Evolutionary conservation across 129 eudicot species (phyloP), one percentile per base, ranked within the genome.

Genomic region (Ambrosia trifida): DNA sequence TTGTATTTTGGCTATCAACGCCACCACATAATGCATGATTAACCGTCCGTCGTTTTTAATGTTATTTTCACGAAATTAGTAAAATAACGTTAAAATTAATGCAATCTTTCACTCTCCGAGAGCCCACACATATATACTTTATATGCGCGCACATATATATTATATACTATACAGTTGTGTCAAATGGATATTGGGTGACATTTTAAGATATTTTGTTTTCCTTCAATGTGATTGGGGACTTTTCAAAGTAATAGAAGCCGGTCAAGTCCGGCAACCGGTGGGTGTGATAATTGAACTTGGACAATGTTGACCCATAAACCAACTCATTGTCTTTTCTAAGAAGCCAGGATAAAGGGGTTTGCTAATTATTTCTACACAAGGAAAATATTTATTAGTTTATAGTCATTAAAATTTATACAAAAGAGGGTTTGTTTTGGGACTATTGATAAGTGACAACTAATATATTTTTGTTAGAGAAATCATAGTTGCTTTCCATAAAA

Each of bases 401-500:
- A 24, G 28, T 24, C 28, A 24, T 24, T n/a, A n/a, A n/a, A n/a
- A n/a, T n/a, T n/a, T n/a, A n/a, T n/a, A n/a, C n/a, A n/a, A n/a
- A n/a, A n/a, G n/a, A n/a, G n/a, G 28, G 28, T 24, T 24, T 24
- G 28, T 24, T 24, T 24, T 24, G 28, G 28, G 28, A 24, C 28
- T 0, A 1, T 24, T 24, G 1, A 24, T n/a, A n/a, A n/a, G n/a
- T n/a, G n/a, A n/a, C n/a, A 19, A 2, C 31, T 24, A 28, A 31
- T 1, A 13, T 33, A 5, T 17, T 16, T 36, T 11, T 5, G 63
- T 61, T 43, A n/a, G 36, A 36, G 31, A 54, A 36, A 54, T 54
- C 52, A 54, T 70, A 7, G n/a, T 70, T 70, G 65, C 66, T 70
- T 56, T 24, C 24, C 53, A 43, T 53, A 40, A 70, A 41, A 71